Base-by-base conservation (phyloP, 1,139 yeast genomes). In the Yamadazyma sp. region DNA sequence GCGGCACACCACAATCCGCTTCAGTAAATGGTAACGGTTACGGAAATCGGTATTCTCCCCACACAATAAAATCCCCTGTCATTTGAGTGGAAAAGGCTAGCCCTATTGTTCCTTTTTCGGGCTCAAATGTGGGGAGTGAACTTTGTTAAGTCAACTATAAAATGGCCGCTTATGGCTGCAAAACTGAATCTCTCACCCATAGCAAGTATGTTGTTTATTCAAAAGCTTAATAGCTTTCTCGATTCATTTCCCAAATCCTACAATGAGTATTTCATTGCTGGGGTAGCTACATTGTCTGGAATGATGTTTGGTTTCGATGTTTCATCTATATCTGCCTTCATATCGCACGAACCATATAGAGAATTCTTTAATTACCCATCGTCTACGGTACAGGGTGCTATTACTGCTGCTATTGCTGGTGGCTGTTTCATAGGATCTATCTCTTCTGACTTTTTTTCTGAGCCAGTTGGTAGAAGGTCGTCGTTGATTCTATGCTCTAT, bases 251-350 rank as follows among this genome's bases (percentile, higher is more conserved):
- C 33, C 16, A 31, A 31, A 13, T 31, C 25, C 8, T 20, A 31
- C n/a, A 31, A 21, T 31, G 26, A 31, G 20, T 31, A 16, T 12
- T 31, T 67, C 34, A 73, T 76, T 37, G 67, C 78, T 27, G 45
- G 55, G 24, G 67, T 77, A 31, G 62, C 84, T 24, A 67, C 78
- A 46, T 50, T 78, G 4, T 75, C 80, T n/a, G 86, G 83, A 24
- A 61, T 76, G 54, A 68, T 81, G 62, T 72, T 80, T 56, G 89
- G 89, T 29, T 70, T 80, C 47, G 89, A 82, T 58, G 77, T 80
- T 28, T 78, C 86, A 0, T 79, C 85, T 3, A 67, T 82, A 64
- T 74, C 86, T 1, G 76, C 79, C 1, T 80, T 82, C 26, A 60
- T 66, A 29, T 34, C 26, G 1, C 40, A 47, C 18, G 57, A 59